phyloP scores from a whole-genome alignment of 164 flowering plant genomes.

The Litsea cubeba region DNA sequence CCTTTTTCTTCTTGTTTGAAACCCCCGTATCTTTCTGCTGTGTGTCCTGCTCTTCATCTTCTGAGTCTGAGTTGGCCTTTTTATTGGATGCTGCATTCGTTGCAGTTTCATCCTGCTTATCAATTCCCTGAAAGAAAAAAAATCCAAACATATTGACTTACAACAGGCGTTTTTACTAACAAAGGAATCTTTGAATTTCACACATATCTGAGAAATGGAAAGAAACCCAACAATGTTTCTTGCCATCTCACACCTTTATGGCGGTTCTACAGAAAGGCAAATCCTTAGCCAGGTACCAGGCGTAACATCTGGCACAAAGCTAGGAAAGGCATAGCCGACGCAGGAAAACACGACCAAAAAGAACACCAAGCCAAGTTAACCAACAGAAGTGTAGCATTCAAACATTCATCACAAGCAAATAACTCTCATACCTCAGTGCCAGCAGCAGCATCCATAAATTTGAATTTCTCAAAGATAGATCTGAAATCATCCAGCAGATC shows the following conservation, averaged over 20 bases:
- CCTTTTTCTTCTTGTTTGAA: conserved; percentile 96
- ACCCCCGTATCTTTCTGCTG: conserved; percentile 77
- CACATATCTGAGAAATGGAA: neutral
- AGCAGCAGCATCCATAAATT: conserved; percentile 36
- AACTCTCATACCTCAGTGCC: conserved; percentile 18
- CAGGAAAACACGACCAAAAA: neutral
- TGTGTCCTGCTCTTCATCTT: conserved; percentile 75
- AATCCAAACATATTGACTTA: neutral
- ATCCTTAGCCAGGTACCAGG: neutral
- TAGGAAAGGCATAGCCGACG: neutral
- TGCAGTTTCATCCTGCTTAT: conserved; percentile 64
- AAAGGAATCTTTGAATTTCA: no score
- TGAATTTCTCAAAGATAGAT: conserved; percentile 77
- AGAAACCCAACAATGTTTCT: neutral
- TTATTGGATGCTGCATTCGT: conserved; percentile 41
- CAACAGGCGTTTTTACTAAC: neutral
- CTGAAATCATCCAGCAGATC: conserved; percentile 65
- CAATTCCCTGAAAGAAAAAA: conserved; percentile 41
- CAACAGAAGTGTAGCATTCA: neutral
- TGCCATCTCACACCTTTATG: no score
- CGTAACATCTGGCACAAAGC: no score
- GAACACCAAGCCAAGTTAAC: neutral
- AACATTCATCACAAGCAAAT: neutral
- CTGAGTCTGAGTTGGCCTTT: conserved; percentile 61
- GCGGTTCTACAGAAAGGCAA: neutral